These are phyloP conservation scores for Neopestalotiopsis rosae DNA, from an alignment of 2,329 filamentous ascomycete species.

Conservation along the genomic window DNA sequence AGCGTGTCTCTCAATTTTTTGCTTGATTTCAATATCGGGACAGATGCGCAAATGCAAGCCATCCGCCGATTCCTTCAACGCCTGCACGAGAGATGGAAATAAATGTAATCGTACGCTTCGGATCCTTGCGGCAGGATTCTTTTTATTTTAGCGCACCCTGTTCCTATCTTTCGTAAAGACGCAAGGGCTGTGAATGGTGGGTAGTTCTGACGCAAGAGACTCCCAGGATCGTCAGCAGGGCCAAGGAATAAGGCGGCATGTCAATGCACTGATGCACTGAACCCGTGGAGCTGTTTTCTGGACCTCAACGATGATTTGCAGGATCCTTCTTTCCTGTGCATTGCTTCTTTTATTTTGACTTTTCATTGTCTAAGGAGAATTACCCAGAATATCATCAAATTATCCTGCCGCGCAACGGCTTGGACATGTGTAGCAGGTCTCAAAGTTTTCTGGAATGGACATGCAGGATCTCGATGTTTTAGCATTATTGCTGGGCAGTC, in stretches of 20 bases:
- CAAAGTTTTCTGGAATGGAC: not conserved
- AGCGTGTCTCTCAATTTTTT: not conserved
- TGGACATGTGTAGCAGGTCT: not conserved
- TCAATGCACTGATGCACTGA: constrained; percentile 8
- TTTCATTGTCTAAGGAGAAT: not conserved
- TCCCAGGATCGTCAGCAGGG: constrained; percentile 8
- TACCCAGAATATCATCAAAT: not conserved
- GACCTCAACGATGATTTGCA: not conserved
- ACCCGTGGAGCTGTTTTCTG: not conserved
- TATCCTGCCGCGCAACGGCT: not conserved
- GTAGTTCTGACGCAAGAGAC: not conserved
- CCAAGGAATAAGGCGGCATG: constrained; percentile 5
- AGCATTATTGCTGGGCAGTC: not conserved
- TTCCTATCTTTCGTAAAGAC: not conserved
- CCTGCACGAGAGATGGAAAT: not conserved
- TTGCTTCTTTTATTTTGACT: not conserved
- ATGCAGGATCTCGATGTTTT: not conserved
- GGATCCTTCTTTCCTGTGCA: not conserved
- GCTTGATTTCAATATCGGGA: not conserved
- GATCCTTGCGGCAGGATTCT: not conserved
- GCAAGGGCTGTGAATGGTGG: constrained; percentile 14
- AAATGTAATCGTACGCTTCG: not conserved
- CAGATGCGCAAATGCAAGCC: not conserved
- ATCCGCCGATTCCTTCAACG: not conserved
- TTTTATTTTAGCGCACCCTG: constrained; percentile 9